These are phyloP conservation scores for Brassica juncea DNA, from an alignment of 345 rosid genomes.

Conservation along the genomic window DNA sequence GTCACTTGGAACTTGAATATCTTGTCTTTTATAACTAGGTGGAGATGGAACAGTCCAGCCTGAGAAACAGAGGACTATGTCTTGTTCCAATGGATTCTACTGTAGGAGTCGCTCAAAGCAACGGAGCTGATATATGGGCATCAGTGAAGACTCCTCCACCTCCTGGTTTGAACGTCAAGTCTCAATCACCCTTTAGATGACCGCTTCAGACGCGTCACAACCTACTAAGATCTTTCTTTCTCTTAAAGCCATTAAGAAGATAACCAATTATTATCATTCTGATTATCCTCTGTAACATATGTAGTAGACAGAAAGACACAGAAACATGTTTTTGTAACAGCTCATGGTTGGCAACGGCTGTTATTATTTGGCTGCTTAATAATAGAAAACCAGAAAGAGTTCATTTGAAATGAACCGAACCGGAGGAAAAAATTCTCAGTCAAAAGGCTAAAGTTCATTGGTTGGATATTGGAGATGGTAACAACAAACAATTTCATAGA, in stretches of 20 bases:
- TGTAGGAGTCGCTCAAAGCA: slow-evolving; percentile 73
- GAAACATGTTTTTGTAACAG: background rate
- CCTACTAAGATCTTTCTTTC: slow-evolving; percentile 25
- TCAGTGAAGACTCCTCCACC: slow-evolving; percentile 73
- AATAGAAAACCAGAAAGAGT: no score
- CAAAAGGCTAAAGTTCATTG: no score
- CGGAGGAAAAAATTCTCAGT: no score
- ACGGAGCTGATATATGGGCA: slow-evolving; percentile 98
- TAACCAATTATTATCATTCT: slow-evolving; percentile 1
- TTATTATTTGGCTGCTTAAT: background rate
- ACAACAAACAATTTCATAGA: no score
- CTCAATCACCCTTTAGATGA: slow-evolving; percentile 41
- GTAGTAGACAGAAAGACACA: background rate
- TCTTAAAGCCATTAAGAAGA: slow-evolving; percentile 9
- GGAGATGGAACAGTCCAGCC: slow-evolving; percentile 59
- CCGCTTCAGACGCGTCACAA: background rate
- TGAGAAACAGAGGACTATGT: slow-evolving; percentile 80
- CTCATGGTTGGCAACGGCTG: slow-evolving; percentile 16
- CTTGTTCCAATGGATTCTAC: slow-evolving; percentile 78
- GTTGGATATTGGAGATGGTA: no score
- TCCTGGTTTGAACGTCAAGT: slow-evolving; percentile 49
- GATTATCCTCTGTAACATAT: slow-evolving; percentile 25
- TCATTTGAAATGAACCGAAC: no score
- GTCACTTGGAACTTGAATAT: background rate
- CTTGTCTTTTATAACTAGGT: slow-evolving; percentile 10